Conservation (phyloP, 306 rosid species). For the Abrus precatorius region DNA sequence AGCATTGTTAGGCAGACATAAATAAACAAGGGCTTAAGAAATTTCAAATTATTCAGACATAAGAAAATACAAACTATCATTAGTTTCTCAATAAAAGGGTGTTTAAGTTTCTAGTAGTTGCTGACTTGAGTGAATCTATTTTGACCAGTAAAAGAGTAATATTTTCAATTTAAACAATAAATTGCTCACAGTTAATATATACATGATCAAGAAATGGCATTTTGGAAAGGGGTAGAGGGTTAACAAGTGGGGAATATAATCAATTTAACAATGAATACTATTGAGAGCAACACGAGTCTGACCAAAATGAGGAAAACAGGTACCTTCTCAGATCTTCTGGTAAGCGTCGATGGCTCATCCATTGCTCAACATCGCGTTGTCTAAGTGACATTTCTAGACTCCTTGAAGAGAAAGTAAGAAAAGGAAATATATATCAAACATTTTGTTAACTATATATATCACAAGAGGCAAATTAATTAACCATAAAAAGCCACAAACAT, state of each 20-base stretch:
- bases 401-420: conserved; percentile 41
- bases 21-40: too few species aligned
- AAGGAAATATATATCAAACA: conserved; percentile 16
- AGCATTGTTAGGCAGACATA: too few species aligned
- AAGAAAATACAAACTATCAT: not conserved
- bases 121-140: not conserved
- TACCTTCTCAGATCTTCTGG: conserved; percentile 43
- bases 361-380: conserved; percentile 52
- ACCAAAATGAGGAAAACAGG: not conserved
- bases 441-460: not conserved
- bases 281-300: not conserved
- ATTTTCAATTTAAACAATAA: not conserved
- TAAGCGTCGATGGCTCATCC: conserved; percentile 55
- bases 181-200: not conserved
- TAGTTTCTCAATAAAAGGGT: not conserved
- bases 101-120: not conserved
- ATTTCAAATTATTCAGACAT: not conserved
- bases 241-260: not conserved
- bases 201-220: conserved; percentile 5
- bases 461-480: not conserved
- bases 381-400: conserved; percentile 54
- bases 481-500: conserved; percentile 14
- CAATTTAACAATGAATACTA: conserved; percentile 9
- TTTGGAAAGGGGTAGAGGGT: not conserved
- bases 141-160: not conserved